These are phyloP conservation scores for Drechslerella dactyloides DNA, from an alignment of 2,329 filamentous ascomycete species.

Conservation along the genomic window DNA sequence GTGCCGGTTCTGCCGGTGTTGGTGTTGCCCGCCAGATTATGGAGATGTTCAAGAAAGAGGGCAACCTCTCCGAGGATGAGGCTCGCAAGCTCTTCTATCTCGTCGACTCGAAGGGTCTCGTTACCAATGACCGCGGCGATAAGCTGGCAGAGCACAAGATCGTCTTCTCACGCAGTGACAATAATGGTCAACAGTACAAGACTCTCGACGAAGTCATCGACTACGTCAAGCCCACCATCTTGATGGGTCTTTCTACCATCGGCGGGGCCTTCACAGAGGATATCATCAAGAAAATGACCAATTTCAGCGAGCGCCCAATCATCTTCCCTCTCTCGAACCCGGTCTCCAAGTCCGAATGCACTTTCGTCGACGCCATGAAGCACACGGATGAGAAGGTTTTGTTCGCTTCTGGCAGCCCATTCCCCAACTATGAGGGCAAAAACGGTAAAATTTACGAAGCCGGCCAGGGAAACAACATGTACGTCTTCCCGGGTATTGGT, in stretches of 20 bases:
- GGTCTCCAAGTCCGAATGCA: conserved; percentile 95
- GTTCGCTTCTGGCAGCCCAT: conserved; percentile 94
- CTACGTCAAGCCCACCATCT: conserved; percentile 90
- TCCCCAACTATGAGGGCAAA: conserved; percentile 69
- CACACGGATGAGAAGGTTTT: conserved; percentile 90
- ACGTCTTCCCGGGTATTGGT: conserved; percentile 95
- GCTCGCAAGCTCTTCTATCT: conserved; percentile 94
- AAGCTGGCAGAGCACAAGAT: conserved; percentile 88
- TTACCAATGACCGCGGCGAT: conserved; percentile 90
- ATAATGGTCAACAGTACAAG: conserved; percentile 73
- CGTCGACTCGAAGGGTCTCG: conserved; percentile 94
- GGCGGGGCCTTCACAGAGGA: conserved; percentile 92
- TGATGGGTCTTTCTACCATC: conserved; percentile 92
- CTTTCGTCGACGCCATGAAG: conserved; percentile 88
- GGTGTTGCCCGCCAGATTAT: conserved; percentile 98
- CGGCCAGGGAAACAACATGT: conserved; percentile 81
- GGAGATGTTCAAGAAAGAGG: conserved; percentile 92
- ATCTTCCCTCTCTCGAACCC: conserved; percentile 98
- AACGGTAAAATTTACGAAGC: conserved; percentile 73
- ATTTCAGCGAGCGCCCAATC: conserved; percentile 77
- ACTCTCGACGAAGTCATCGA: conserved; percentile 89
- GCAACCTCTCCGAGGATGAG: conserved; percentile 78
- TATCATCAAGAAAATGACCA: conserved; percentile 71
- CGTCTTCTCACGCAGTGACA: conserved; percentile 71
- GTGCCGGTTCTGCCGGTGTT: conserved; percentile 91